Evolutionary conservation across 257 asterid species (phyloP).

Genomic region (Rehmannia glutinosa): DNA sequence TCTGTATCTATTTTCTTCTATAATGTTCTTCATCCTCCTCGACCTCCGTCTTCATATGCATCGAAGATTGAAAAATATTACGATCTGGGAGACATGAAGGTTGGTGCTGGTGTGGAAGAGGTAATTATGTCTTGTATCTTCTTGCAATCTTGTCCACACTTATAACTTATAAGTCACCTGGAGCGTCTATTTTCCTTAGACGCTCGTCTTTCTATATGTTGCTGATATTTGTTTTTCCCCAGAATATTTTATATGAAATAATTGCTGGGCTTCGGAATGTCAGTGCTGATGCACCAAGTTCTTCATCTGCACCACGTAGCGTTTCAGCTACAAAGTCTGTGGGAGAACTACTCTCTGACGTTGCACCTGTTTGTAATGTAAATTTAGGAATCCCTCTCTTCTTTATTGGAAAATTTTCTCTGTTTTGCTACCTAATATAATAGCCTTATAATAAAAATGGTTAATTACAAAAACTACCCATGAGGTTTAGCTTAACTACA

Average conservation of each 20-base stretch:
- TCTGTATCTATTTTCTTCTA: conserved; percentile 87
- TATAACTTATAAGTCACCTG: too few species aligned
- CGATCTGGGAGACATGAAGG: conserved; percentile 70
- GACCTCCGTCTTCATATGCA: conserved; percentile 43
- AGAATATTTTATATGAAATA: conserved; percentile 77
- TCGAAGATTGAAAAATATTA: conserved; percentile 61
- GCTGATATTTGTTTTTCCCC: conserved; percentile 18
- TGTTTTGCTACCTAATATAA: neutral
- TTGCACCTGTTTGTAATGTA: conserved; percentile 59
- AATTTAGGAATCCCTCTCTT: conserved; percentile 10
- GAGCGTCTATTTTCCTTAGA: too few species aligned
- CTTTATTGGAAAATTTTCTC: neutral
- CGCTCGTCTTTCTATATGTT: conserved; percentile 8
- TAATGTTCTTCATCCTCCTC: conserved; percentile 89
- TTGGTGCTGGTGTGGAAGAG: conserved; percentile 61
- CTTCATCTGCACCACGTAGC: conserved; percentile 71
- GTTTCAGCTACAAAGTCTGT: conserved; percentile 58
- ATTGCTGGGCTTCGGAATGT: conserved; percentile 75
- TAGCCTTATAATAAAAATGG: neutral
- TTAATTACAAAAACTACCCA: neutral
- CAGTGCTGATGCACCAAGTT: conserved; percentile 63
- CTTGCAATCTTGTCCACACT: too few species aligned
- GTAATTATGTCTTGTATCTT: conserved; percentile 31
- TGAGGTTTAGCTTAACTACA: neutral
- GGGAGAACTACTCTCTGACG: conserved; percentile 67